A percentile compares a stretch with the other conserved stretches of the same genome.
phyloP scores from a whole-genome alignment of 768 basidiomycete species.

The Dioszegia hungarica region DNA sequence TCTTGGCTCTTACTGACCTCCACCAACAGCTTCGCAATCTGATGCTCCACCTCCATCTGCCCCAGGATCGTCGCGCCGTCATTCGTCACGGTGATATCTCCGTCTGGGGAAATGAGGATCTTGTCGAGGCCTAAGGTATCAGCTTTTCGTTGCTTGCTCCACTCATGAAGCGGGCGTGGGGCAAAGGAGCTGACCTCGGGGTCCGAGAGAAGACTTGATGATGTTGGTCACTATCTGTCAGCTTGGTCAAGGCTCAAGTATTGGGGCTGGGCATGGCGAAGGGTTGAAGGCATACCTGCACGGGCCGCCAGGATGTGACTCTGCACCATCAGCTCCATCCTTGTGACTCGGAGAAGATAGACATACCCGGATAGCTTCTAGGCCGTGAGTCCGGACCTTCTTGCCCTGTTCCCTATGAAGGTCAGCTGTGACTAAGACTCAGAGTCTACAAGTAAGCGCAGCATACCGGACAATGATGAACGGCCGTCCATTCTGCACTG shows the following conservation, averaged over 20 bases:
- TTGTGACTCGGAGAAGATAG: background rate
- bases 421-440: conserved; percentile 1
- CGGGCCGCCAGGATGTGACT: conserved; percentile 91
- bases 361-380: conserved; percentile 88
- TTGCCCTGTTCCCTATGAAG: conserved; percentile 68
- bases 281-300: conserved; percentile 24
- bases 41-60: conserved; percentile 99
- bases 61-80: conserved; percentile 97
- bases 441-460: background rate
- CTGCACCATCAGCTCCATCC: conserved; percentile 16
- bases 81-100: conserved; percentile 98
- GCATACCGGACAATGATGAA: conserved; percentile 76
- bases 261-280: background rate
- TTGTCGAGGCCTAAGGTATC: conserved; percentile 55
- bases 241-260: background rate
- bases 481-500: conserved; percentile 79
- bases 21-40: conserved; percentile 95
- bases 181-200: conserved; percentile 63
- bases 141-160: no score
- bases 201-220: conserved; percentile 88
- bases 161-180: background rate
- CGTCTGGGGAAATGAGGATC: conserved; percentile 65
- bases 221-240: conserved; percentile 77
- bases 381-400: conserved; percentile 86
- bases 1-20: conserved; percentile 78